Base-by-base conservation (phyloP, 257 asterid species). In the Solanum piurae region DNA sequence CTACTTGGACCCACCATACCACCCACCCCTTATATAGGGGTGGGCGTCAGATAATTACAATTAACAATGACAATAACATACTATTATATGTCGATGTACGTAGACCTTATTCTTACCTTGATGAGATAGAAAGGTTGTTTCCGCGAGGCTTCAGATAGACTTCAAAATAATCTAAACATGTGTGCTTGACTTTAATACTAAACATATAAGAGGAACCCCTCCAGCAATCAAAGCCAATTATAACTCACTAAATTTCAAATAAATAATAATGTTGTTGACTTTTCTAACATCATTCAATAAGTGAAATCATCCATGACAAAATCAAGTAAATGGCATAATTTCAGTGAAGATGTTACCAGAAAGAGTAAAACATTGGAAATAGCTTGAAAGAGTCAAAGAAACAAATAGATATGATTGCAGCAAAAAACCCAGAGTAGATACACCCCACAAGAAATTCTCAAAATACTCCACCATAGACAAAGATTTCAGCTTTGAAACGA, bases 101-200 rank as follows among this genome's bases (percentile, higher is more conserved):
- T 1, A 52, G 1, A 55, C 0, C n/a, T 55, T 55, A 18, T 0
- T 2, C 3, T 0, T 5, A 16, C 1, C n/a, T 55, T 55, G n/a
- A 3, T 55, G 10, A 0, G 1, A 55, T 3, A 55, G 64, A 55
- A 1, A 18, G n/a, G 4, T 6, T 6, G 4, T 55, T 20, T 55
- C n/a, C 10, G 0, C 2, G n/a, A 18, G 64, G 2, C 42, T 16
- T 8, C 2, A 37, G 31, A 37, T 27, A 23, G 23, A 10, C 29
- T 0, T 21, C 9, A 1, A 16, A 16, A 46, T 1, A 46, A 36
- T 80, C 68, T 80, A 80, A 9, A 77, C 62, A 42, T 8, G 14
- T 6, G 37, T 18, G 37, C 64, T 77, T 25, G 64, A 42, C 64
- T 77, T 44, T 77, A 64, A 23, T n/a, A 7, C 9, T 4, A 25